Conservation (phyloP, 306 rosid species). For the Sicyos edulis region DNA sequence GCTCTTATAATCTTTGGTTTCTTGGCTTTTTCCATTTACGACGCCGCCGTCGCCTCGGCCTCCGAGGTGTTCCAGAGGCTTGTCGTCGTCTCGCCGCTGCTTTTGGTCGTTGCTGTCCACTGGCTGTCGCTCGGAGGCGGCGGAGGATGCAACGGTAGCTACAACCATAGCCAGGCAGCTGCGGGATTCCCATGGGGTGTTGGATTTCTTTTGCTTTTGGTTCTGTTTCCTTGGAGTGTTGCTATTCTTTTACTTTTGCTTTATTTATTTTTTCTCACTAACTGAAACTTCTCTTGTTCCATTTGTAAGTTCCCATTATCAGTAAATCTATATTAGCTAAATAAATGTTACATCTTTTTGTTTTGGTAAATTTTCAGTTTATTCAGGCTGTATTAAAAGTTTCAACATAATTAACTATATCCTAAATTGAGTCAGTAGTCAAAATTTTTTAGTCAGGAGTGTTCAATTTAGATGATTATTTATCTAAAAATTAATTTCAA, state of each 20-base stretch:
- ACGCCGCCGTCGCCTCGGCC: background rate
- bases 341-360: no score
- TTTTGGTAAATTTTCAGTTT: no score
- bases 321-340: no score
- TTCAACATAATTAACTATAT: no score
- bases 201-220: slow-evolving; percentile 1
- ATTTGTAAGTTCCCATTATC: background rate
- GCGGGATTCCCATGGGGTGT: slow-evolving; percentile 17
- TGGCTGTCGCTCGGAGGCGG: slow-evolving; percentile 9
- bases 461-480: no score
- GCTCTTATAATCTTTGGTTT: slow-evolving; percentile 5
- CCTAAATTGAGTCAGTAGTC: no score
- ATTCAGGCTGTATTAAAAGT: no score
- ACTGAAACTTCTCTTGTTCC: background rate
- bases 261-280: slow-evolving; percentile 7
- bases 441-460: no score
- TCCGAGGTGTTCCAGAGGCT: slow-evolving; percentile 8
- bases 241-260: background rate
- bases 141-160: no score
- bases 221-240: slow-evolving; percentile 17
- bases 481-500: no score
- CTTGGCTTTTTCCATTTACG: slow-evolving; percentile 12
- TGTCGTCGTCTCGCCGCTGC: slow-evolving; percentile 1
- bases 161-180: no score
- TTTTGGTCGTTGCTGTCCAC: slow-evolving; percentile 6